Conservation (phyloP, 139 green algal species). For the Ulvella scutata region DNA sequence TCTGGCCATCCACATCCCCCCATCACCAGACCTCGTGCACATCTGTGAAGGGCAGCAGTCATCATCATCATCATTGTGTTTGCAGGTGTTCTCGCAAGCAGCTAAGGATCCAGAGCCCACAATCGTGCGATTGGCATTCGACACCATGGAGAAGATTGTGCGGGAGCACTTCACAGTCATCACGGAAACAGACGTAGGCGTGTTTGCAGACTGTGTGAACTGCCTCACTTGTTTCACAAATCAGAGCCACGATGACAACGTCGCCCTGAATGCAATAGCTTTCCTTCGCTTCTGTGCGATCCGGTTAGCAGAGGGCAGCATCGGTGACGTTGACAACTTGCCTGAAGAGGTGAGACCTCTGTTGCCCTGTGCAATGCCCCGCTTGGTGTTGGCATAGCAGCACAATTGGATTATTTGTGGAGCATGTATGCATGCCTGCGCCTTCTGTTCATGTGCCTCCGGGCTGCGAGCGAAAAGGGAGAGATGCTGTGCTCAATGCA, state of each 20-base stretch:
- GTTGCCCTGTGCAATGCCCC: background rate
- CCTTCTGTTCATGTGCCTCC: background rate
- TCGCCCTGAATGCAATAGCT: constrained; percentile 90
- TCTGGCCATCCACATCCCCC: background rate
- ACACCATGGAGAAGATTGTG: constrained; percentile 97
- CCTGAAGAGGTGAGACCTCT: constrained; percentile 7
- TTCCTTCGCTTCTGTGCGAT: constrained; percentile 94
- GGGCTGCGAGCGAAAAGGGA: background rate
- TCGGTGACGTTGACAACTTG: constrained; percentile 48
- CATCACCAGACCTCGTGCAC: background rate
- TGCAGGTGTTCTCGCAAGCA: background rate
- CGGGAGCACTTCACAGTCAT: constrained; percentile 94
- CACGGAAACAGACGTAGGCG: constrained; percentile 92
- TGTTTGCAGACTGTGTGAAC: constrained; percentile 99
- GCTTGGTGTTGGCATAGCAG: background rate
- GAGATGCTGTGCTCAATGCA: background rate
- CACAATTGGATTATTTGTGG: too few relatives aligned
- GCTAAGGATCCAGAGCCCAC: constrained; percentile 39
- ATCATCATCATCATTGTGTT: background rate
- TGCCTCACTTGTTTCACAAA: constrained; percentile 99
- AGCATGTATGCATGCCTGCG: too few relatives aligned
- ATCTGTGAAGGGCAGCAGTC: background rate
- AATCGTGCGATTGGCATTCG: constrained; percentile 77
- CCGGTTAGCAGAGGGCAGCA: constrained; percentile 83
- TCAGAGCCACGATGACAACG: constrained; percentile 82